These are phyloP conservation scores for Ulvella scutata DNA, from an alignment of 139 green algal genomes.

Conservation along the genomic window DNA sequence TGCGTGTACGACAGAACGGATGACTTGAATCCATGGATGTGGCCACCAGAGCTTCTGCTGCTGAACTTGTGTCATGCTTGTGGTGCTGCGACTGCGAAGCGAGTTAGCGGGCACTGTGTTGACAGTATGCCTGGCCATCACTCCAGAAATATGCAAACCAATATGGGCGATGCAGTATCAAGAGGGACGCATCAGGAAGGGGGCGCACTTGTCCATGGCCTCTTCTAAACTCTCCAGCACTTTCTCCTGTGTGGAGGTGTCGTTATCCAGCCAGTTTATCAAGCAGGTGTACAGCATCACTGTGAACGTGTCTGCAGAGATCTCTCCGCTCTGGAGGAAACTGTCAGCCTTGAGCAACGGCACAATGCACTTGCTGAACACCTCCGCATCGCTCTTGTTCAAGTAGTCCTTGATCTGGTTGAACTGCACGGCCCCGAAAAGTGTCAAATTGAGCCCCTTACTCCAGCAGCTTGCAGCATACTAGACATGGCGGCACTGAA, in stretches of 20 bases:
- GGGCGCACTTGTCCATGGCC: background rate
- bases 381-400: background rate
- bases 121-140: no score
- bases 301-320: background rate
- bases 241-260: background rate
- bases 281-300: background rate
- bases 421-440: background rate
- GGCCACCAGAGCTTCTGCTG: no score
- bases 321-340: background rate
- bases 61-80: no score
- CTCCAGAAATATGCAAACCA: no score
- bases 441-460: background rate
- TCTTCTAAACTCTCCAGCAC: background rate
- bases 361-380: background rate
- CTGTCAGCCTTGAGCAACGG: background rate
- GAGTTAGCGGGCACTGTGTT: no score
- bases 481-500: no score
- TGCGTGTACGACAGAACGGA: no score
- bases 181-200: no score
- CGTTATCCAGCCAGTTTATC: background rate
- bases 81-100: no score
- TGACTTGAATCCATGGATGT: no score
- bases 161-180: no score
- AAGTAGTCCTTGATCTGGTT: background rate
- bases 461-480: no score